These are phyloP conservation scores for Apiotrichum sp. DNA, from an alignment of 1,284 basidiomycete species.

Conservation along the genomic window DNA sequence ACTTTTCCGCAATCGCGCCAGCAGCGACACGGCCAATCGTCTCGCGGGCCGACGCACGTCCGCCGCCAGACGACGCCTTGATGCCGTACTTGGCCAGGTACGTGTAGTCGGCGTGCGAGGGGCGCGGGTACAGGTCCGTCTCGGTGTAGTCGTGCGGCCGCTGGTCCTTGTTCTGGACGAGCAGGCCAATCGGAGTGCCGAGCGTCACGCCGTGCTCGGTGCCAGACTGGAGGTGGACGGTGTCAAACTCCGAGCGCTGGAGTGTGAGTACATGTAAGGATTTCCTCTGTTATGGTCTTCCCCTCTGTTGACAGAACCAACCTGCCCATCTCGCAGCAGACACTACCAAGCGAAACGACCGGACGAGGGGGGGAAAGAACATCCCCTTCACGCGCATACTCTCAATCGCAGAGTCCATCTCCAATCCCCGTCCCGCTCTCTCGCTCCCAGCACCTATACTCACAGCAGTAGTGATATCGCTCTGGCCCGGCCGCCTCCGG, in stretches of 20 bases:
- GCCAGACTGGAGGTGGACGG: slow-evolving; percentile 90
- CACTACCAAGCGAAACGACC: too few relatives aligned
- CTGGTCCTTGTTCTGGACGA: slow-evolving; percentile 98
- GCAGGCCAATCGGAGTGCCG: slow-evolving; percentile 91
- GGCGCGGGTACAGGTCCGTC: slow-evolving; percentile 94
- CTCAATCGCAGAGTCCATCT: too few relatives aligned
- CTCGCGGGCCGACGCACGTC: slow-evolving; percentile 88
- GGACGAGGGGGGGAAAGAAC: slow-evolving; percentile 88
- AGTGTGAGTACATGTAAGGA: not conserved
- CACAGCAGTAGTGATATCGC: slow-evolving; percentile 90
- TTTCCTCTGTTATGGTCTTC: too few relatives aligned
- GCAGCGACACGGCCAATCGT: slow-evolving; percentile 97
- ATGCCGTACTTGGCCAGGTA: slow-evolving; percentile 97
- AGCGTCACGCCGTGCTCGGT: slow-evolving; percentile 90
- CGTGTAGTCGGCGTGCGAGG: slow-evolving; percentile 96
- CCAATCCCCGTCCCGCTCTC: too few relatives aligned
- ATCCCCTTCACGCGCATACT: too few relatives aligned
- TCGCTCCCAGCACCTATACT: slow-evolving; percentile 36
- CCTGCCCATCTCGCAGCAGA: too few relatives aligned
- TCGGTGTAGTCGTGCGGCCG: slow-evolving; percentile 97
- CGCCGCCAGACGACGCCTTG: slow-evolving; percentile 95
- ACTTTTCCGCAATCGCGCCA: slow-evolving; percentile 96
- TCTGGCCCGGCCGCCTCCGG: slow-evolving; percentile 89
- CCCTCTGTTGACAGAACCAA: too few relatives aligned
- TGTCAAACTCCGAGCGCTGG: slow-evolving; percentile 93